Conservation (phyloP, 495 filamentous ascomycete genomes). For the Aspergillus wentii region DNA sequence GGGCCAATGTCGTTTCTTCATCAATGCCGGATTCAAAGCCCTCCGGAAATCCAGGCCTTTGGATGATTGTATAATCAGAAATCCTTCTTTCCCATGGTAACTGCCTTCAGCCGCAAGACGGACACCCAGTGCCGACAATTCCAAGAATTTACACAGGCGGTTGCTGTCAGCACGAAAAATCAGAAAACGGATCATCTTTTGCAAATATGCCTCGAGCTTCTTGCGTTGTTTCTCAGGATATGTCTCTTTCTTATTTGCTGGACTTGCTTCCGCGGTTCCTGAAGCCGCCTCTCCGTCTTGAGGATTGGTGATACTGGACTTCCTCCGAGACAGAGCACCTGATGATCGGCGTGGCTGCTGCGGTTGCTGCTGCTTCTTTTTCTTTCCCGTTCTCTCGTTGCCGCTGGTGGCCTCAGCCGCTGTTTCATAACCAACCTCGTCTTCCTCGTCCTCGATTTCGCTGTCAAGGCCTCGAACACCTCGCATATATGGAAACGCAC, state of each 20-base stretch:
- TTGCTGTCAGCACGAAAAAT: slow-evolving; percentile 97
- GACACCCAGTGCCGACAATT: slow-evolving; percentile 92
- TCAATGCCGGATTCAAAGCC: slow-evolving; percentile 65
- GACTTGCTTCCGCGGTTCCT: slow-evolving; percentile 37
- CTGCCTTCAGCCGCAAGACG: slow-evolving; percentile 90
- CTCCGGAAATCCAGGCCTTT: slow-evolving; percentile 88
- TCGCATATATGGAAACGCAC: slow-evolving; percentile 87
- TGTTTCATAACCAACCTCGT: slow-evolving; percentile 54
- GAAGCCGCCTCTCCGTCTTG: slow-evolving; percentile 39
- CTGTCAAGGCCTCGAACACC: slow-evolving; percentile 73
- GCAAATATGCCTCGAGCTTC: slow-evolving; percentile 87
- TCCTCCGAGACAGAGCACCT: slow-evolving; percentile 46
- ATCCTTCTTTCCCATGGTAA: slow-evolving; percentile 97
- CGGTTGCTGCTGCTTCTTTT: slow-evolving; percentile 48
- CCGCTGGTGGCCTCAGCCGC: slow-evolving; percentile 54
- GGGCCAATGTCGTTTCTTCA: slow-evolving; percentile 76
- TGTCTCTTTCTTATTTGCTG: slow-evolving; percentile 42
- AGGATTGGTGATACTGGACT: slow-evolving; percentile 49
- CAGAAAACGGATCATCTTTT: slow-evolving; percentile 87
- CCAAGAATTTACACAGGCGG: slow-evolving; percentile 90
- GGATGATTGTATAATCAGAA: slow-evolving; percentile 81
- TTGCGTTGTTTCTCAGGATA: slow-evolving; percentile 71
- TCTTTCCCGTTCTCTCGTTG: slow-evolving; percentile 47
- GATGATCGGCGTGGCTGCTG: slow-evolving; percentile 52
- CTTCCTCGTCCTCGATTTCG: slow-evolving; percentile 81